Evolutionary conservation across 768 basidiomycete genomes (phyloP), one percentile per base, ranked within the genome.

Genomic region (Calvatia gigantea): DNA sequence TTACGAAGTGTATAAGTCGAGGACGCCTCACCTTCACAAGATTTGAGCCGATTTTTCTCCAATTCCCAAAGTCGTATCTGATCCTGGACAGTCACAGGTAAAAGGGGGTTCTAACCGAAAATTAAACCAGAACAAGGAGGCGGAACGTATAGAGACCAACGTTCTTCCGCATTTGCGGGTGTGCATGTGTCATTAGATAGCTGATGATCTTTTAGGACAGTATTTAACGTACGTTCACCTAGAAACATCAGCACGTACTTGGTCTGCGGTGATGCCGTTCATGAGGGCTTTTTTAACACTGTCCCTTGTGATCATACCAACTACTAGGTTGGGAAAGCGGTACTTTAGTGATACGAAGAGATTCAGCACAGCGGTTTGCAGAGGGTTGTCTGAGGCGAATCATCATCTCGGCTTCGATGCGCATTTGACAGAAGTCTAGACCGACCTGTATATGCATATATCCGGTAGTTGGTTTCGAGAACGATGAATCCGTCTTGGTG

Each of bases 21-120:
- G 49, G 52, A 61, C 25, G 28, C 67, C 73, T 55, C 66, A 93
- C 95, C 93, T 80, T 96, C 91, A 68, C 86, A 78, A 38, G 90
- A 87, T 64, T 90, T 88, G 8, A 98, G 76, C 51, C 97, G 83
- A 68, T 97, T 94, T 70, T 89, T 83, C 74, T 98, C 97, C 41
- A 95, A 78, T 70, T 99, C 95, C 94, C 97, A 99, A 15, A 98
- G 77, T 55, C 96, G 86, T 58, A 99, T 91, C 71, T 98, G 96
- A 72, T 99, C 96, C 66, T 97, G 94, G 0, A 99, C 96, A 0
- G 97, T 98, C 41, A 97, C 94, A 27, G 97, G 96, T 21, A 99
- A 76, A 12, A 98, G 75, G 7, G 95, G 95, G 66, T 91, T 92
- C 91, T 95, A 66, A 56, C 55, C 56, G 39, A 64, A 59, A 53